Conservation (phyloP, 2,329 filamentous ascomycete genomes). For the Cytospora piceicola region DNA sequence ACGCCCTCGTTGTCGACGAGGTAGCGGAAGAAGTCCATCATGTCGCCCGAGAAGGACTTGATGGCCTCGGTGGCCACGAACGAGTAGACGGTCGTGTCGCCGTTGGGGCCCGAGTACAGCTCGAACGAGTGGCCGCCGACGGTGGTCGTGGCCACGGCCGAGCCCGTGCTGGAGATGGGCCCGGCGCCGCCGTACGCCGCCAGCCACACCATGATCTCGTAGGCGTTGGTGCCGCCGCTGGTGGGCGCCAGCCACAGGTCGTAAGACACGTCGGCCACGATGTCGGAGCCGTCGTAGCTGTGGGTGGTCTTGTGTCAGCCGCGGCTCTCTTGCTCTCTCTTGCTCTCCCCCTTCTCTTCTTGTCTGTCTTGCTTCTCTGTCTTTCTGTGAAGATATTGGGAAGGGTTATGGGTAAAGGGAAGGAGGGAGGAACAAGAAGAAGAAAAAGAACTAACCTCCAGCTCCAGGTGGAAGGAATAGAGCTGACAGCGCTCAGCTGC, state of each 20-base stretch:
- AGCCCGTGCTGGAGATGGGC: slow-evolving; percentile 59
- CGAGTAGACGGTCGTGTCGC: slow-evolving; percentile 62
- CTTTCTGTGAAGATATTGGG: too few species aligned
- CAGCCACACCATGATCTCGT: slow-evolving; percentile 71
- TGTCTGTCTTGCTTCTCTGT: neutral
- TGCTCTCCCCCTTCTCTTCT: too few species aligned
- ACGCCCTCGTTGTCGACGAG: slow-evolving; percentile 53
- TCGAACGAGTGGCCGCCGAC: slow-evolving; percentile 60
- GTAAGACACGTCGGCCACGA: slow-evolving; percentile 62
- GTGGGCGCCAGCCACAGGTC: slow-evolving; percentile 61
- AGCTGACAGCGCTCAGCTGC: slow-evolving; percentile 42
- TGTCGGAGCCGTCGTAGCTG: slow-evolving; percentile 41
- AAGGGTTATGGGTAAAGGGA: neutral
- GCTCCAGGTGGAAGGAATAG: slow-evolving; percentile 44
- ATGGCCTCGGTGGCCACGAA: slow-evolving; percentile 49
- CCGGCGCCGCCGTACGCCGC: slow-evolving; percentile 60
- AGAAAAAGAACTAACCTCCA: slow-evolving; percentile 40
- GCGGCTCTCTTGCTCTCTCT: neutral
- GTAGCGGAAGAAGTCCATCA: slow-evolving; percentile 62
- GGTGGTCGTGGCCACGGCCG: slow-evolving; percentile 55
- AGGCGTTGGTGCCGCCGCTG: slow-evolving; percentile 49
- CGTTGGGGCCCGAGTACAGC: slow-evolving; percentile 65
- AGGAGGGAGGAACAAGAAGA: neutral
- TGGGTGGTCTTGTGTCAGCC: slow-evolving; percentile 11
- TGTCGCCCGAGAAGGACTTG: slow-evolving; percentile 59